A percentile compares a stretch with the other conserved stretches of the same genome.
Conservation (phyloP, 129 eudicot genomes). For the Daucus carota region DNA sequence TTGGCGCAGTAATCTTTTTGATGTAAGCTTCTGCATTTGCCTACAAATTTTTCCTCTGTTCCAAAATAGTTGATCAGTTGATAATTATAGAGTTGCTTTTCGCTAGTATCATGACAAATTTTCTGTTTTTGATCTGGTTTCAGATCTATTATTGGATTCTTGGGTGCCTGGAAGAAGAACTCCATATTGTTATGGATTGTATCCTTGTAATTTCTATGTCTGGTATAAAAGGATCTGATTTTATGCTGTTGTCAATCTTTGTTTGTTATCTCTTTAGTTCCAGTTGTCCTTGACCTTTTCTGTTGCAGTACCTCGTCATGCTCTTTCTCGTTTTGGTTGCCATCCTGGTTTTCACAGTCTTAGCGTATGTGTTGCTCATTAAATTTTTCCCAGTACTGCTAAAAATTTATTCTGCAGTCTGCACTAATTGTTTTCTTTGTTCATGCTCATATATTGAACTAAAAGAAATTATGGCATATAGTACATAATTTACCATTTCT, state of each 20-base stretch:
- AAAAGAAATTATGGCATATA: neutral
- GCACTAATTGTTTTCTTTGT: no score
- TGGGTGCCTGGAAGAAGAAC: constrained; percentile 87
- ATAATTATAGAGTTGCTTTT: neutral
- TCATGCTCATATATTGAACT: neutral
- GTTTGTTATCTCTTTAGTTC: constrained; percentile 6
- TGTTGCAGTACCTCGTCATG: constrained; percentile 69
- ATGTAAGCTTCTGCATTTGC: constrained; percentile 34
- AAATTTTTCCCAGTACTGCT: constrained; percentile 2
- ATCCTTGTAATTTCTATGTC: constrained; percentile 19
- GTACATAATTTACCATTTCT: neutral
- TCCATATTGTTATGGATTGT: constrained; percentile 77
- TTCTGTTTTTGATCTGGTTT: constrained; percentile 10
- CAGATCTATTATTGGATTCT: constrained; percentile 81
- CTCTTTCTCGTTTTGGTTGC: constrained; percentile 72
- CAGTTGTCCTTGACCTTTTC: constrained; percentile 26
- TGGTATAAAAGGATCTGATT: neutral
- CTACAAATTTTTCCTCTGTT: neutral
- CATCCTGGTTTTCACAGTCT: constrained; percentile 72
- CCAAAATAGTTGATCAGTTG: neutral
- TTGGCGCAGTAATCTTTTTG: constrained; percentile 59
- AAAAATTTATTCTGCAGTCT: neutral
- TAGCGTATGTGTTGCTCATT: constrained; percentile 56
- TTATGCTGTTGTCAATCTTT: constrained; percentile 8
- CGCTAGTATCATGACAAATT: neutral